These are phyloP conservation scores for Volvox carteri DNA, from an alignment of 163 green algal genomes.

Conservation along the genomic window DNA sequence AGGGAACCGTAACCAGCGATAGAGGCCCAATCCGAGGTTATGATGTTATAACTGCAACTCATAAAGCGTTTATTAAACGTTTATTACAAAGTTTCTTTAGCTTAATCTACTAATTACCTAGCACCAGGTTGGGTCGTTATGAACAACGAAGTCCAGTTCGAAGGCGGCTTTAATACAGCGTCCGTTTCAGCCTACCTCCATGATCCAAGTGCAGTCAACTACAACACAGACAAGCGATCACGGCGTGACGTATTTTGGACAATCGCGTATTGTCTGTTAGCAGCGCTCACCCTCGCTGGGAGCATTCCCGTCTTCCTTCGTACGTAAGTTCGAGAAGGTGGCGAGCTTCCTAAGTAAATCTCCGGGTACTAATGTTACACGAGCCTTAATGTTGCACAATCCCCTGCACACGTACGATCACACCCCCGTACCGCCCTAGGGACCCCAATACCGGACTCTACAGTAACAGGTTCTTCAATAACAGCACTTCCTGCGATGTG, in stretches of 20 bases:
- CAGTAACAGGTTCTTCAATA: constrained; percentile 27
- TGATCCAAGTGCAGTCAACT: not conserved
- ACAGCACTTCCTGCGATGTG: constrained; percentile 13
- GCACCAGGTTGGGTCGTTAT: not conserved
- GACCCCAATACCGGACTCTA: not conserved
- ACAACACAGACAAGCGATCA: not conserved
- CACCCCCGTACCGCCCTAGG: not conserved
- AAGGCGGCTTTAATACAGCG: not conserved
- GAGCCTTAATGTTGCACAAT: too few relatives aligned
- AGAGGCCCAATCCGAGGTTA: too few relatives aligned
- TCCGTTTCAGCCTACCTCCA: not conserved
- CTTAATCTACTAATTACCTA: too few relatives aligned
- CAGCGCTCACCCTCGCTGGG: not conserved
- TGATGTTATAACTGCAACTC: too few relatives aligned
- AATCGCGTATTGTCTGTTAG: not conserved
- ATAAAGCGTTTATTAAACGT: too few relatives aligned
- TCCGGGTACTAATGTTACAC: too few relatives aligned
- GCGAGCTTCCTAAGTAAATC: too few relatives aligned
- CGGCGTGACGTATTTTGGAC: not conserved
- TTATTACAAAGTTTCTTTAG: too few relatives aligned
- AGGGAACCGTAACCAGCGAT: too few relatives aligned
- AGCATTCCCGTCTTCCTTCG: constrained; percentile 1
- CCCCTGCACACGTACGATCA: not conserved
- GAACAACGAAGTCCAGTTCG: not conserved
- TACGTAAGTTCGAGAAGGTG: not conserved